Evolutionary conservation across 2,329 filamentous ascomycete species (phyloP), one percentile per base, ranked within the genome.

Genomic region (Aspergillus sp.): DNA sequence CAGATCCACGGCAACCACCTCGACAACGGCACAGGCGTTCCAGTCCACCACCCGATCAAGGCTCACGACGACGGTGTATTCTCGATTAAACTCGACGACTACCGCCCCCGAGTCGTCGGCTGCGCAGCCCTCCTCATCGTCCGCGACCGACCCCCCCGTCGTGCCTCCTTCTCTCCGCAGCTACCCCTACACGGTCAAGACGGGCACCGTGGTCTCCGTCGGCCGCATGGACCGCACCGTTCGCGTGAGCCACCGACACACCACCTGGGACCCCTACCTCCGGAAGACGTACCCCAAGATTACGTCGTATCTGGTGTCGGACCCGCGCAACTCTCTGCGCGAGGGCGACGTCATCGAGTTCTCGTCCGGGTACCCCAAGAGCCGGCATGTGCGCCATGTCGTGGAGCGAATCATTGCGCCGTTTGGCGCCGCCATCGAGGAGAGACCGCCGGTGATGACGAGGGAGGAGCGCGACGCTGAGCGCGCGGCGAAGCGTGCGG

Each of bases 301-400:
- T 36, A 70, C 64, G 11, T 62, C 58, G 11, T 69, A 64, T 54
- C 56, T 71, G 6, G 73, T 76, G 1, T 62, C 67, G 1, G 73
- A 76, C 53, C 73, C 73, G 11, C 64, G 60, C 49, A 67, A 75
- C 58, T 75, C 72, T 6, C 64, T 75, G 32, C 71, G 73, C 38
- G 66, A 72, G 36, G 73, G 73, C n/a, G 73, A 76, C 49, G 70
- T 75, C 47, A 71, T 76, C 52, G 71, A 76, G 55, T 76, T 76
- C 53, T 70, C 71, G 49, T 73, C 70, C 6, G 73, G 72, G 1
- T 66, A 61, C 14, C 70, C 69, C 2, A 70, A 71, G 59, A 71
- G 70, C 50, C 67, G 69, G 11, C 60, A 59, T 19, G 72, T 76
- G 45, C 62, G 64, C 14, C 72, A 75, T 52, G 71, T 76, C 4